Base-by-base conservation (phyloP, 208 protist species). In the Trypanosoma mega region DNA sequence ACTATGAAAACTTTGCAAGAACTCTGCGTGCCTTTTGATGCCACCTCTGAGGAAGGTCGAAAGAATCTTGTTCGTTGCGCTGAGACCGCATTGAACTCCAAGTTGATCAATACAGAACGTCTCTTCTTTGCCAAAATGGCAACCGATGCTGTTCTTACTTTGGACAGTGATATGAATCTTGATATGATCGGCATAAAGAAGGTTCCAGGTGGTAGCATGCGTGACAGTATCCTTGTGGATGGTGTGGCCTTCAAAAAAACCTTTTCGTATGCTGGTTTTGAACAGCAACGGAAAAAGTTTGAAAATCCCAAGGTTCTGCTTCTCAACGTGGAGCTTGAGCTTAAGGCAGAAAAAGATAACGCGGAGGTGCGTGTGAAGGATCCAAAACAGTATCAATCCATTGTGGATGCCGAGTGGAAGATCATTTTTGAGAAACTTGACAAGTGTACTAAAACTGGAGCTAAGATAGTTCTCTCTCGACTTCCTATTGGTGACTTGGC, bases 171-270 rank as follows among this genome's bases (percentile, higher is more conserved):
- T 60, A 85, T 99, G 51, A 92, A 98, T 60, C 76, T 99, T 20
- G 87, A 98, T 44, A 91, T 99, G 78, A 98, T 99, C 72, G 99
- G 99, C 27, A 98, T 99, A 48, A 99, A 99, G 82, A 99, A 99
- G 79, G 98, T 99, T 23, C 71, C 80, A n/a, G 99, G 99, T 63
- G 99, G 99, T 53, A 92, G 97, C 63, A 93, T 99, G 80, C 61
- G 97, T 74, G 99, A 99, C 37, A 99, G 98, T 48, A 56, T 98
- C 8, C 87, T 99, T 26, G 95, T 99, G 47, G 83, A 99, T 49
- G 99, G 99, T 58, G 99, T 99, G 18, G 99, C 99, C 1, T 99
- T 99, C 92, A 99, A 99, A 86, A 99, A 99, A 85, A 99, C 98
- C 30, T 99, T 99, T 67, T 99, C 97, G 7, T 99, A 99, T 83